phyloP scores from a whole-genome alignment of 108 stramenopile genomes.

The Cyclotella choctawhatcheeana region DNA sequence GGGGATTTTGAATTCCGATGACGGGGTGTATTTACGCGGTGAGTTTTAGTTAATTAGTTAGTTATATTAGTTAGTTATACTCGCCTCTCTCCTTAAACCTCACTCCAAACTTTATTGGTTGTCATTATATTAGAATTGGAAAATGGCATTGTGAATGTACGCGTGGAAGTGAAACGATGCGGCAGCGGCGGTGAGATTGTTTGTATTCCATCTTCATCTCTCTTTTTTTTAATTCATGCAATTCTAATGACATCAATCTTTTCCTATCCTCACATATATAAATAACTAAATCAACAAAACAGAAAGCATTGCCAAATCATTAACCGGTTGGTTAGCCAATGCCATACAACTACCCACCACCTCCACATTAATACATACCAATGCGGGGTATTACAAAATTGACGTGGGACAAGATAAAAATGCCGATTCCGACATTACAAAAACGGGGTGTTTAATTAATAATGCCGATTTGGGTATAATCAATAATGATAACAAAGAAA shows the following conservation, averaged over 20 bases:
- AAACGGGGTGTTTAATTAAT: background rate
- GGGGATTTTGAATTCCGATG: background rate
- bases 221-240: no score
- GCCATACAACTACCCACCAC: background rate
- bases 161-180: background rate
- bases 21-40: background rate
- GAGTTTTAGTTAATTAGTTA: background rate
- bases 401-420: background rate
- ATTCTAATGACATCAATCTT: background rate
- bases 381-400: constrained; percentile 3
- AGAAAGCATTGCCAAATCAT: background rate
- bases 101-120: no score
- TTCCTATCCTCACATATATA: background rate
- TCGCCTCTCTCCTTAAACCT: background rate
- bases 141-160: constrained; percentile 1
- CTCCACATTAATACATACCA: background rate
- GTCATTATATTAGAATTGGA: background rate
- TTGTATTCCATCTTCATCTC: no score
- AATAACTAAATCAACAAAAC: no score
- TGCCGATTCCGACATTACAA: background rate
- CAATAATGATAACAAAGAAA: background rate
- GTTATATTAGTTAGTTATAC: background rate
- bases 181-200: background rate
- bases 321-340: background rate
- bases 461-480: background rate